Conservation (phyloP, 2,329 filamentous ascomycete genomes). For the Pleurostoma richardsiae region DNA sequence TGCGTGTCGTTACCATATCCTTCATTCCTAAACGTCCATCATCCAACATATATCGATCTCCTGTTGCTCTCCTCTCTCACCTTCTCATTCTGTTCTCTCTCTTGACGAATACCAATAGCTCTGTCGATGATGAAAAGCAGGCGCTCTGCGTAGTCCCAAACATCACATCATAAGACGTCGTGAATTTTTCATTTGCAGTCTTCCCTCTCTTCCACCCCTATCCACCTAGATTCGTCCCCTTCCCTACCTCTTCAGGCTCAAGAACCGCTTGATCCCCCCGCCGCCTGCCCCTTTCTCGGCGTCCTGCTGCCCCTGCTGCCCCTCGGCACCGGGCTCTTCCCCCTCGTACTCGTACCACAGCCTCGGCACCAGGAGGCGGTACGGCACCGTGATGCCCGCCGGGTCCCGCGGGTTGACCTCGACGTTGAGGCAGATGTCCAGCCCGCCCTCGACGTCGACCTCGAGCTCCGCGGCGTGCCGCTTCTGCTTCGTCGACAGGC, state of each 20-base stretch:
- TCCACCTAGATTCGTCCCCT: conserved; percentile 1
- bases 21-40: too few relatives aligned
- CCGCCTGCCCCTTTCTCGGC: not conserved
- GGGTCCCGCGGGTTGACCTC: conserved; percentile 85
- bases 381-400: conserved; percentile 80
- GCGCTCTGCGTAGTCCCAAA: too few relatives aligned
- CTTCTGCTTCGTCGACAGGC: conserved; percentile 57
- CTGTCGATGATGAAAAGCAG: too few relatives aligned
- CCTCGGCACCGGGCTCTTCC: conserved; percentile 28
- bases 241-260: conserved; percentile 8
- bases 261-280: conserved; percentile 5
- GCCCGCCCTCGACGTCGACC: conserved; percentile 74
- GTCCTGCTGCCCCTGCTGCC: conserved; percentile 10
- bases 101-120: too few relatives aligned
- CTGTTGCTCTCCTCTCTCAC: too few relatives aligned
- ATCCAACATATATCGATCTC: too few relatives aligned
- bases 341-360: conserved; percentile 55
- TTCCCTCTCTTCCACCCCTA: not conserved
- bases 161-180: too few relatives aligned
- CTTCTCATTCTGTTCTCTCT: too few relatives aligned
- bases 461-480: conserved; percentile 48
- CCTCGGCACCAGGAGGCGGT: conserved; percentile 78
- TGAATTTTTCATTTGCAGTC: too few relatives aligned
- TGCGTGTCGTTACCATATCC: too few relatives aligned
- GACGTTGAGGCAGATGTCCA: conserved; percentile 85